phyloP scores from a whole-genome alignment of 2,329 filamentous ascomycete genomes.

The Tympanopsis confertula region DNA sequence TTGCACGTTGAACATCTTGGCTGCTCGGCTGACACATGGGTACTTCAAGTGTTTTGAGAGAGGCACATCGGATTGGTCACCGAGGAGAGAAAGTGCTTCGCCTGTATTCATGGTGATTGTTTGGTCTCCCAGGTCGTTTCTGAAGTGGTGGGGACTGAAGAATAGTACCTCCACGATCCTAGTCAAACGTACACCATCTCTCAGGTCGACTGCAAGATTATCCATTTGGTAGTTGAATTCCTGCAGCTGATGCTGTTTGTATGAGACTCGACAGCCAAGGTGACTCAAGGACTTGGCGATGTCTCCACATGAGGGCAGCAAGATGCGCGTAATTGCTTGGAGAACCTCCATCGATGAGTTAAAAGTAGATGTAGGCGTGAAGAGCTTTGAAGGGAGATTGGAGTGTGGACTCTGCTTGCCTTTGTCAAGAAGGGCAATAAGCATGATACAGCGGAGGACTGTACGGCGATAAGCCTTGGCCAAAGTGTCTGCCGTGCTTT shows the following conservation, averaged over 20 bases:
- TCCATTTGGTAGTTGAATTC: slow-evolving; percentile 42
- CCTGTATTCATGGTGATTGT: neutral
- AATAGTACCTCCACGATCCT: slow-evolving; percentile 43
- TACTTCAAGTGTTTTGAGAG: slow-evolving; percentile 46
- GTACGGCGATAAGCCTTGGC: slow-evolving; percentile 41
- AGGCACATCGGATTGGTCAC: slow-evolving; percentile 15
- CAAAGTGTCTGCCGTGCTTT: slow-evolving; percentile 22
- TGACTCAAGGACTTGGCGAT: slow-evolving; percentile 39
- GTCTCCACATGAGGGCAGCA: slow-evolving; percentile 45
- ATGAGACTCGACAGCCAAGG: slow-evolving; percentile 36
- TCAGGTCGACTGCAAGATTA: slow-evolving; percentile 47
- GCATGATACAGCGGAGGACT: slow-evolving; percentile 43
- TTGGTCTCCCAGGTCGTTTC: neutral
- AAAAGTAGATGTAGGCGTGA: slow-evolving; percentile 23
- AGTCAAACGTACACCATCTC: slow-evolving; percentile 44
- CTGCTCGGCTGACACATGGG: slow-evolving; percentile 36
- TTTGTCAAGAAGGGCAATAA: slow-evolving; percentile 43
- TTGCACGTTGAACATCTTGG: slow-evolving; percentile 46
- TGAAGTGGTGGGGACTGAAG: no score
- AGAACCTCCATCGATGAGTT: slow-evolving; percentile 42
- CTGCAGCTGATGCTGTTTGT: slow-evolving; percentile 40
- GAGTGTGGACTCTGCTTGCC: slow-evolving; percentile 22
- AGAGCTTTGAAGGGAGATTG: slow-evolving; percentile 13
- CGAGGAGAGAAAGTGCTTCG: neutral
- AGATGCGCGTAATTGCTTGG: slow-evolving; percentile 32